These are phyloP conservation scores for Coemansia sp. DNA, from an alignment of 192 early-diverging fungal genomes.

Conservation along the genomic window DNA sequence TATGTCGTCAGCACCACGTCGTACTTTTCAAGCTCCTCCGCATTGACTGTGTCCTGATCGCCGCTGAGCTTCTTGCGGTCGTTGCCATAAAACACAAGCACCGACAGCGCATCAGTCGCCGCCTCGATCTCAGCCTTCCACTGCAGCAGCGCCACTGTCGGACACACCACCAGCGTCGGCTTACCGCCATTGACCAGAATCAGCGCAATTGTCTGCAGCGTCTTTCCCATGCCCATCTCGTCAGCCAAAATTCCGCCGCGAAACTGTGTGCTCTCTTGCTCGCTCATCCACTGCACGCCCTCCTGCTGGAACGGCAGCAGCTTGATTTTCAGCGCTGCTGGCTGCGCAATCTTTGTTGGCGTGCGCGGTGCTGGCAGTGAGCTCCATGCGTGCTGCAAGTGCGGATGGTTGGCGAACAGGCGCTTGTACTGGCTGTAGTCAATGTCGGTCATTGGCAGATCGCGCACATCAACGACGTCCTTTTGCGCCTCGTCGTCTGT, in stretches of 20 bases:
- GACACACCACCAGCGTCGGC: slow-evolving; percentile 82
- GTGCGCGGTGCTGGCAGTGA: slow-evolving; percentile 9
- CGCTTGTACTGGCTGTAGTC: slow-evolving; percentile 37
- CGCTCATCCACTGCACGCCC: slow-evolving; percentile 80
- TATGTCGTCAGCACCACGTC: slow-evolving; percentile 82
- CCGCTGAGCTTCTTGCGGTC: slow-evolving; percentile 59
- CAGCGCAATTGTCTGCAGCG: slow-evolving; percentile 87
- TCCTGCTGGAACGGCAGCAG: slow-evolving; percentile 89
- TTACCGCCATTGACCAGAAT: slow-evolving; percentile 63
- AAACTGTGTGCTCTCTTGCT: slow-evolving; percentile 72
- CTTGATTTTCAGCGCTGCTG: slow-evolving; percentile 63
- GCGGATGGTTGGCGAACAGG: slow-evolving; percentile 42
- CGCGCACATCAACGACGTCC: slow-evolving; percentile 12
- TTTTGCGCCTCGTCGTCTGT: slow-evolving; percentile 8
- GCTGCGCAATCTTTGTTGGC: slow-evolving; percentile 57
- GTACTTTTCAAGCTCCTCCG: slow-evolving; percentile 56
- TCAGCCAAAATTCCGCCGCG: slow-evolving; percentile 79
- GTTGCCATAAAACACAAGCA: slow-evolving; percentile 74
- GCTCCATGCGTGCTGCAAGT: slow-evolving; percentile 42
- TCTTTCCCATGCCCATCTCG: slow-evolving; percentile 96
- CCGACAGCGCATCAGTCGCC: slow-evolving; percentile 63
- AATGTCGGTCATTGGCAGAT: slow-evolving; percentile 26
- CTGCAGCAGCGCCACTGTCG: slow-evolving; percentile 86
- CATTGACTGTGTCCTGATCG: slow-evolving; percentile 26
- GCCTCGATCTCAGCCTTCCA: slow-evolving; percentile 79